Evolutionary conservation across 2,329 filamentous ascomycete genomes (phyloP), one percentile per base, ranked within the genome.

Genomic region (Diplodia scrobiculata): DNA sequence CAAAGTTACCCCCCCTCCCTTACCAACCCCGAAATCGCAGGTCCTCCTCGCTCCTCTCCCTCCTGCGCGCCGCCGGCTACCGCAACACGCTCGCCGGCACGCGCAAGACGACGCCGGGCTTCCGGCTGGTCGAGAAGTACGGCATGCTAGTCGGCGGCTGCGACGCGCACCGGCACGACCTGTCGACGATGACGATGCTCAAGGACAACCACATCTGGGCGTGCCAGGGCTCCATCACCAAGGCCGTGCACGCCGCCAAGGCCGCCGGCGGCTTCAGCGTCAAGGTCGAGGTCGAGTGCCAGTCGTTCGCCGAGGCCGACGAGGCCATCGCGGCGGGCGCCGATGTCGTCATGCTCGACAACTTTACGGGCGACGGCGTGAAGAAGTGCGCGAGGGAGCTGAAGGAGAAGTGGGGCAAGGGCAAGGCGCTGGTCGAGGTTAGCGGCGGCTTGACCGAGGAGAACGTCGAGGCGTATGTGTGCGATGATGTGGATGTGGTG

Each of bases 121-220:
- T 98, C 80, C 85, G 95, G 11, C 81, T 98, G 4, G 93, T 98
- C 10, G 95, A 99, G 79, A 99, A 99, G 81, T 99, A 99, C 78
- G 95, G 92, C 71, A 97, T 99, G 89, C 82, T 97, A 25, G 89
- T 96, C 17, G 95, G 94, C 66, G 95, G 95, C 11, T 93, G 92
- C 17, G 95, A 99, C 79, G 87, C 89, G 2, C 95, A 99, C 78
- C 84, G 95, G 36, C 91, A 97, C 79, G 95, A 99, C 77, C 83
- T 99, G 2, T 80, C 77, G 76, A 86, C 89, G 70, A 98, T 99
- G 95, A 93, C 93, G 66, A 99, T 99, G 95, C 84, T 99, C 70
- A 99, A 99, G 82, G 95, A 99, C 79, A 99, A 99, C 79, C 95
- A 99, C 79, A 89, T 99, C 66, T 97, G 94, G 90, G 92, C 91